phyloP scores from a whole-genome alignment of 129 eudicot genomes.

The Lactuca sativa region DNA sequence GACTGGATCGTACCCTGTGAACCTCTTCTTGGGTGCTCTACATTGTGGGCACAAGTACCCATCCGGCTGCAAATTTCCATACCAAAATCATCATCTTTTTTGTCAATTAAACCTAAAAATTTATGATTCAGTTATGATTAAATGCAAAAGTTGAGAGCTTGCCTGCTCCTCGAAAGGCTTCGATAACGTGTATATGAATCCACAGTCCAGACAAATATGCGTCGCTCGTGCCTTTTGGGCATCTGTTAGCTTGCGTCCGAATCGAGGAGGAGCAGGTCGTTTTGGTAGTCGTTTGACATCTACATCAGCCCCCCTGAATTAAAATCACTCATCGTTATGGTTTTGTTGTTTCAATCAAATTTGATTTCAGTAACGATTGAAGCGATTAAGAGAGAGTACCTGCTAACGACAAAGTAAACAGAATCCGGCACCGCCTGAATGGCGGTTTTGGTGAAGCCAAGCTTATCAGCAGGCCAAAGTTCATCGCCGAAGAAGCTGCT shows the following conservation, averaged over 20 bases:
- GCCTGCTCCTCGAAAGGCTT: conserved; percentile 98
- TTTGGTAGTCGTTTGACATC: conserved; percentile 90
- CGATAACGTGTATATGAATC: conserved; percentile 78
- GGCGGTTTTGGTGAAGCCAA: conserved; percentile 95
- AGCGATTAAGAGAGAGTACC: conserved; percentile 32
- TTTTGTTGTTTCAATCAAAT: background rate
- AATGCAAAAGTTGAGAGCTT: conserved; percentile 30
- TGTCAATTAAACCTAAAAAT: background rate
- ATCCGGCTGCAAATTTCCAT: conserved; percentile 63
- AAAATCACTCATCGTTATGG: background rate
- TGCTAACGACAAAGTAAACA: conserved; percentile 93
- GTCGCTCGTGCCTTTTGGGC: conserved; percentile 98
- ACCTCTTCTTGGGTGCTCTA: conserved; percentile 98
- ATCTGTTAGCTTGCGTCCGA: conserved; percentile 81
- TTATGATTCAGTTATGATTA: background rate
- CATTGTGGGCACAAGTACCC: conserved; percentile 91
- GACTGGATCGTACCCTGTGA: conserved; percentile 68
- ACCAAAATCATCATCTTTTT: conserved; percentile 8
- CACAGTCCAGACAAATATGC: conserved; percentile 97
- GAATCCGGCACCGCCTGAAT: conserved; percentile 95
- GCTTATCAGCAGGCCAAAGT: conserved; percentile 97
- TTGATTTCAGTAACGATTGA: background rate
- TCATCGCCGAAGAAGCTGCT: conserved; percentile 99
- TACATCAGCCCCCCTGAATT: conserved; percentile 78
- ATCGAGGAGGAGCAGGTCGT: conserved; percentile 96